Conservation (phyloP, 345 rosid species). For the Pistacia vera region DNA sequence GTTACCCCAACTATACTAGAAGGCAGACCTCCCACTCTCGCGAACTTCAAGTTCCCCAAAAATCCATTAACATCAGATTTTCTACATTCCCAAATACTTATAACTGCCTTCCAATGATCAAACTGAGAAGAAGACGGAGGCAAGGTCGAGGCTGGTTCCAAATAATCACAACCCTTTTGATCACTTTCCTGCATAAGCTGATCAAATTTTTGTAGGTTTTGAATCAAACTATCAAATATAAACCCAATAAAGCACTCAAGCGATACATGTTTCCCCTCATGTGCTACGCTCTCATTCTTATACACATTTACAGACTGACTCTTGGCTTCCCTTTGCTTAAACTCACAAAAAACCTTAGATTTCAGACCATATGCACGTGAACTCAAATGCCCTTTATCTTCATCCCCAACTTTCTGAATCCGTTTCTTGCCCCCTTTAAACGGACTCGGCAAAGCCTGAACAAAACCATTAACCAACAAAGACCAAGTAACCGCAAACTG, state of each 20-base stretch:
- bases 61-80: slow-evolving; percentile 78
- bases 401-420: slow-evolving; percentile 44
- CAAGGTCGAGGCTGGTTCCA: slow-evolving; percentile 34
- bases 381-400: slow-evolving; percentile 34
- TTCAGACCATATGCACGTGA: slow-evolving; percentile 30
- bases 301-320: slow-evolving; percentile 16
- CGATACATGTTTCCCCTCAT: slow-evolving; percentile 41
- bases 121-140: slow-evolving; percentile 29
- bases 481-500: slow-evolving; percentile 79
- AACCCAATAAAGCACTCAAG: slow-evolving; percentile 60
- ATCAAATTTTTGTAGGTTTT: slow-evolving; percentile 71
- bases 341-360: slow-evolving; percentile 30
- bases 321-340: slow-evolving; percentile 33
- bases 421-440: slow-evolving; percentile 54
- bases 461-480: slow-evolving; percentile 67
- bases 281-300: slow-evolving; percentile 19
- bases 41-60: slow-evolving; percentile 82
- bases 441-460: slow-evolving; percentile 65
- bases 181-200: slow-evolving; percentile 45
- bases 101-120: slow-evolving; percentile 51
- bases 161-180: slow-evolving; percentile 25
- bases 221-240: slow-evolving; percentile 54
- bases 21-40: slow-evolving; percentile 87
- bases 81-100: slow-evolving; percentile 77
- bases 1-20: slow-evolving; percentile 76